Percentiles rank a stretch among this genome's conserved stretches.
phyloP scores from a whole-genome alignment of 805 yeast species.

The Hanseniaspora thailandica region DNA sequence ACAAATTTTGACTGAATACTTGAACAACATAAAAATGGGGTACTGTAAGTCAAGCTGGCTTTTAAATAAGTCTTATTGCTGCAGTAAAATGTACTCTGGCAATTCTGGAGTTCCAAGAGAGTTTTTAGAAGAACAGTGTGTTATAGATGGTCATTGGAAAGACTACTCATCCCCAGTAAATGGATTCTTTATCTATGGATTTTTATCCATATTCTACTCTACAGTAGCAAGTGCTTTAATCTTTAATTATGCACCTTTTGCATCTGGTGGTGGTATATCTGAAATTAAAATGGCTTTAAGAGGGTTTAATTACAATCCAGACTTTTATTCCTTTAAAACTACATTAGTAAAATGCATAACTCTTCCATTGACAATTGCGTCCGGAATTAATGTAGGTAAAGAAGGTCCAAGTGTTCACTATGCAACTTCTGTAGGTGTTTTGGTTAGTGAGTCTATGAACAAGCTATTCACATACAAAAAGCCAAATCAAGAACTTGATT shows the following conservation, averaged over 20 bases:
- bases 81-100: slow-evolving; percentile 42
- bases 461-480: slow-evolving; percentile 41
- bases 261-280: slow-evolving; percentile 95
- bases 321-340: slow-evolving; percentile 65
- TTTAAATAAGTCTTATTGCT: slow-evolving; percentile 66
- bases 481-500: slow-evolving; percentile 16
- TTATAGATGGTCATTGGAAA: slow-evolving; percentile 45
- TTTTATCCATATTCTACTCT: slow-evolving; percentile 51
- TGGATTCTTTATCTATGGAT: slow-evolving; percentile 47
- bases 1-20: slow-evolving; percentile 73
- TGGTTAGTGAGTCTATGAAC: slow-evolving; percentile 60
- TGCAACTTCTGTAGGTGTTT: slow-evolving; percentile 54
- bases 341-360: slow-evolving; percentile 65
- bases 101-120: slow-evolving; percentile 24
- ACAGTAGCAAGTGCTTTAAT: slow-evolving; percentile 58
- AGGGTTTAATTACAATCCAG: slow-evolving; percentile 64
- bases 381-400: slow-evolving; percentile 89
- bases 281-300: slow-evolving; percentile 91
- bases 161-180: slow-evolving; percentile 42
- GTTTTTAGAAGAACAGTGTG: slow-evolving; percentile 33
- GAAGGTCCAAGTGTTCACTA: slow-evolving; percentile 98
- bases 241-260: slow-evolving; percentile 63
- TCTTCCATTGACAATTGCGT: slow-evolving; percentile 80
- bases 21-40: slow-evolving; percentile 70
- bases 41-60: slow-evolving; percentile 61